Evolutionary conservation across 371 early-diverging fungal species (phyloP), one percentile per base, ranked within the genome.

Genomic region (Homolaphlyctis polyrhiza): DNA sequence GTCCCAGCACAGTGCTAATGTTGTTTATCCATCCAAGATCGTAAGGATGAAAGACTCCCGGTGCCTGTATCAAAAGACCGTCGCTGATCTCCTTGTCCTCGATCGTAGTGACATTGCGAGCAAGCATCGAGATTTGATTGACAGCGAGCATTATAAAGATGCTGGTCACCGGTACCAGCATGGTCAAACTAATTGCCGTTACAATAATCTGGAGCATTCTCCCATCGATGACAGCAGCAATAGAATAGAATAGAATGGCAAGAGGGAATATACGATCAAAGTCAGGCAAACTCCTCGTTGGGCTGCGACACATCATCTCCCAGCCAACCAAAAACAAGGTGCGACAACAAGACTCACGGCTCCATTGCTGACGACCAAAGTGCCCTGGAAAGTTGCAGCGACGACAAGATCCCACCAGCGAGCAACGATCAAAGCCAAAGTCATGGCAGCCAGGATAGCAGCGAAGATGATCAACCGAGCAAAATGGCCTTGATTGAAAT

Each of bases 31-130:
- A 64, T 2, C 96, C 95, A 55, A 94, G 69, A 74, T 97, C 87
- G 76, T 94, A 98, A 2, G 96, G 95, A 36, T 50, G 33, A 3
- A 3, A 2, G 8, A 4, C 2, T 3, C 32, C 52, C 47, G 78
- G 87, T 25, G 80, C 82, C 32, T 89, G 88, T n/a, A n/a, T n/a
- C 70, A 88, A 86, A 64, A 86, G 87, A 63, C 85, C 90, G 60
- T 82, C 83, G 33, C 66, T 60, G 51, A 70, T 60, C 64, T 69
- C 62, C 36, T 57, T 16, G 30, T 55, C 51, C 47, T 98, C 99
- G 61, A 97, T 93, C 14, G 95, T 94, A 0, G 97, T 97, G 18
- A 90, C 91, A 71, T 97, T 97, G 65, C 76, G 82, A 2, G 79
- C 68, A 30, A 93, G 72, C 16, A 64, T 33, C 18, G 34, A 6